These are phyloP conservation scores for Aspergillus nomiae DNA, from an alignment of 2,329 filamentous ascomycete genomes.

Conservation along the genomic window DNA sequence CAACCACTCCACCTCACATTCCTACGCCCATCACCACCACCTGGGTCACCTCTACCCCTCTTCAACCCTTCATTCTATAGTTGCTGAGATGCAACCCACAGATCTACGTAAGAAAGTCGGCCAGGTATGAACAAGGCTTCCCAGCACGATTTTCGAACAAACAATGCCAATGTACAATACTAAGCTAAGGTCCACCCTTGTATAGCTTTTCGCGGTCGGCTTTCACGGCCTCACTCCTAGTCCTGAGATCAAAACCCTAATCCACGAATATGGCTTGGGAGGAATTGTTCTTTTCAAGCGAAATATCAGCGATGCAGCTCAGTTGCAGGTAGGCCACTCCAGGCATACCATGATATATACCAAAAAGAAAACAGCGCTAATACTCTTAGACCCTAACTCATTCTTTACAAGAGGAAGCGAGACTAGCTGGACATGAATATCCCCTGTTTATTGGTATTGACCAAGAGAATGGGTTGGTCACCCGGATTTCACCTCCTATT, in stretches of 20 bases:
- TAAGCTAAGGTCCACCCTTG: background rate
- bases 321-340: conserved; percentile 36
- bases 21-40: background rate
- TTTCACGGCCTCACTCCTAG: conserved; percentile 44
- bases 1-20: background rate
- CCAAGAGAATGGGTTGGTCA: conserved; percentile 50
- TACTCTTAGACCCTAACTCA: conserved; percentile 29
- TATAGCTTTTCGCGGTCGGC: conserved; percentile 48
- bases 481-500: conserved; percentile 43
- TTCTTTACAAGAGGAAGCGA: conserved; percentile 44
- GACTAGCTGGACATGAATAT: conserved; percentile 39
- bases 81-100: conserved; percentile 21
- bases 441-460: conserved; percentile 49
- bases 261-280: conserved; percentile 44
- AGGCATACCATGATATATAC: background rate
- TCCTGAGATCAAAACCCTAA: conserved; percentile 46
- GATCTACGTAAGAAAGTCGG: conserved; percentile 36
- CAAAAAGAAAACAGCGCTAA: background rate
- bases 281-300: conserved; percentile 46
- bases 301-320: conserved; percentile 41
- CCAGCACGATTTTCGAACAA: background rate
- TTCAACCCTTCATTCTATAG: background rate
- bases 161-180: background rate
- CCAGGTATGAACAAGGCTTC: conserved; percentile 28
- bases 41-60: background rate